Evolutionary conservation across 441 rosid genomes (phyloP), one percentile per base, ranked within the genome.

Genomic region (Sinapis alba): DNA sequence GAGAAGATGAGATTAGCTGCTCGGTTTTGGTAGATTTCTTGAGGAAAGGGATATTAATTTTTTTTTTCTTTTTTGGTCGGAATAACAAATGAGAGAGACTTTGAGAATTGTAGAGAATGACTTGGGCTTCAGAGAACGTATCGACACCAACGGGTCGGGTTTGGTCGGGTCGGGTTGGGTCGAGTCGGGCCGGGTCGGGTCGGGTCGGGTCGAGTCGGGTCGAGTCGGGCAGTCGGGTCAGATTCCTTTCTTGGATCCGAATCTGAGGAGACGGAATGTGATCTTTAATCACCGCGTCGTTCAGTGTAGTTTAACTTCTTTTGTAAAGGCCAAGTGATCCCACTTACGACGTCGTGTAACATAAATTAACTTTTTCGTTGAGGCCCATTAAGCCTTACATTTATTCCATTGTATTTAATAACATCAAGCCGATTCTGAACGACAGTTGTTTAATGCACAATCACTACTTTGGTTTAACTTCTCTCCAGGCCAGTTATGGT

Each of bases 11-110:
- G 67, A 6, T 24, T 24, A 24, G 2, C 24, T 21, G 58, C 60
- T 38, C 68, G 70, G 68, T 20, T 65, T 65, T 41, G 41, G 62
- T 26, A 20, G 73, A 78, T 77, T 65, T 71, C 80, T 71, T 71
- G 68, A 43, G 64, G 77, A 61, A 59, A 72, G 6, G 68, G 77
- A 78, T 51, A 36, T 63, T 5, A 10, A 7, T 5, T 23, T 1
- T 0, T 15, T 45, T 1, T 2, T 23, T 2, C 1, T 19, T 51
- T 0, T 53, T 53, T 53, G 65, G 57, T 50, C 34, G 47, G 61
- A 65, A 61, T 34, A 43, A 59, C 41, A 67, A 74, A 38, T 38
- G 24, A 15, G 21, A 51, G 21, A 54, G 28, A 73, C n/a, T 6
- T 24, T 24, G 57, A 58, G 57, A 21, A 45, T 59, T 43, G 65